Base-by-base conservation (phyloP, 2,329 filamentous ascomycete species). In the Cordyceps fumosorosea region DNA sequence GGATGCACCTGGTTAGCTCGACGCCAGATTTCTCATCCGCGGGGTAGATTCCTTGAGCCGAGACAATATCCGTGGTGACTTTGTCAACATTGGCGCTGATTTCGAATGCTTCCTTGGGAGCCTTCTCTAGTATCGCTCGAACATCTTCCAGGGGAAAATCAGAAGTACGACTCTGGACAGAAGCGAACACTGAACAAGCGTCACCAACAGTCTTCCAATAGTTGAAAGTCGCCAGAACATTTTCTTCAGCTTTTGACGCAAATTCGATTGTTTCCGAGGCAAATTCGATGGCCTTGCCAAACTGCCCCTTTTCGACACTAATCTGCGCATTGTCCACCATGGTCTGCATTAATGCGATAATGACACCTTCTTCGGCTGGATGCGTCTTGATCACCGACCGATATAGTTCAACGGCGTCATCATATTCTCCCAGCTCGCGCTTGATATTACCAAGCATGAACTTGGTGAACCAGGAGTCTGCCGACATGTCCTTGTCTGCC, bases 371-470 rank as follows among this genome's bases (percentile, higher is more conserved):
- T 71, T 99, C 95, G 22, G 81, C 78, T 0, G 88, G 84, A 20
- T 88, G 86, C 12, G 81, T 80, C 24, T 80, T 75, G 54, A 96
- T 81, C 8, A 98, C 91, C 12, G 83, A 78, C 67, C 85, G 83
- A 69, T 98, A 96, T 6, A 91, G 84, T 29, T 78, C 73, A 63
- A 96, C 89, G 0, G 95, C 90, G 60, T 90, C 87, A 64, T 96
- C 89, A 68, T 89, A 96, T 48, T 96, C 88, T n/a, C 91, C 92
- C 54, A 98, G 81, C 71, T 98, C 93, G 60, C 93, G 86, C 73
- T 92, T 91, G 60, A 99, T 90, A 69, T 99, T 98, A 47, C 91
- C 93, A 64, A 98, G 84, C 88, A 99, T 96, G 74, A 97, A 97
- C 71, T 91, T 91, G 8, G 93, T 93, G 72, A 97, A 99, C 95